Base-by-base conservation (phyloP, 192 early-diverging fungal genomes). In the Borealophlyctis nickersoniae region DNA sequence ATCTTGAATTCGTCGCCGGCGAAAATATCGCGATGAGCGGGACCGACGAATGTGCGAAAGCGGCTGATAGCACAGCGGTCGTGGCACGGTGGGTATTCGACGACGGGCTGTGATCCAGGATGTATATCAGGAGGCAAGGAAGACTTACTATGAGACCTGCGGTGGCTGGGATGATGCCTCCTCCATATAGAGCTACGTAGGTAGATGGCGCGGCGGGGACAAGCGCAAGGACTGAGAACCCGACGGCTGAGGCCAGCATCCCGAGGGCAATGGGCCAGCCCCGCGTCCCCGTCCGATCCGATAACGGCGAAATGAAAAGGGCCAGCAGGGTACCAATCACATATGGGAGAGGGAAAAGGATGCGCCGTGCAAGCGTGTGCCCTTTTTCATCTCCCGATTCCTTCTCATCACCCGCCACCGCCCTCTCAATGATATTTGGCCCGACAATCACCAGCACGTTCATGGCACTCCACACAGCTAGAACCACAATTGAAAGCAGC, bases 231-330 rank as follows among this genome's bases (percentile, higher is more conserved):
- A 76, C 16, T 9, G 61, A 52, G 16, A 73, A 73, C 2, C 74
- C 74, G 29, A 59, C 4, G 2, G 56, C 34, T 0, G 71, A 56
- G 39, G 66, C 28, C 22, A 56, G 4, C 0, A 76, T 30, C 24
- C 65, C 62, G 30, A 63, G 19, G 36, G 63, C 61, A n/a, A 56
- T 56, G 27, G 65, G 74, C 22, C 69, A 36, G 3, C 52, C 69
- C 1, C 74, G 31, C 16, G 72, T 58, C 36, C 74, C 74, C 11
- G 66, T 73, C 33, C 39, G 58, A 24, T 76, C 67, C 2, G 69
- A 63, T 16, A 62, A 35, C 45, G 35, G 45, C 13, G 66, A 52
- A 9, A 35, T 48, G 1, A 52, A 16, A 29, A 35, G 49, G 0
- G 68, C 63, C 7, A 55, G 24, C 16, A 63, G 13, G 3, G 33